phyloP scores from a whole-genome alignment of 257 asterid species.

The Verbascum thapsus region DNA sequence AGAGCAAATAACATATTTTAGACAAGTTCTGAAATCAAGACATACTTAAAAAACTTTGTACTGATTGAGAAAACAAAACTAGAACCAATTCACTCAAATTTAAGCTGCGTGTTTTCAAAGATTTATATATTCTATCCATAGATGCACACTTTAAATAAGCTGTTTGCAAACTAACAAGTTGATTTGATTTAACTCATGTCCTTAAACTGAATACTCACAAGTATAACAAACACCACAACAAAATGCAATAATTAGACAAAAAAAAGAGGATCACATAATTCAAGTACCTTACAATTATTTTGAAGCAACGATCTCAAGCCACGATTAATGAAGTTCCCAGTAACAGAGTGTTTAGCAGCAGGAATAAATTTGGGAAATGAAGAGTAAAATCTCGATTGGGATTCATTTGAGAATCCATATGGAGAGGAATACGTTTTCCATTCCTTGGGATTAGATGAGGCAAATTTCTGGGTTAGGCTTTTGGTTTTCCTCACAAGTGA shows the following conservation, averaged over 20 bases:
- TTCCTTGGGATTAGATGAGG: slow-evolving; percentile 37
- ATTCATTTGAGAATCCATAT: slow-evolving; percentile 27
- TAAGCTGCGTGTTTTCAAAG: no score
- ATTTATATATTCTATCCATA: no score
- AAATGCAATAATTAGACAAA: background rate
- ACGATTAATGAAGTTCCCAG: slow-evolving; percentile 36
- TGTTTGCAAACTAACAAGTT: no score
- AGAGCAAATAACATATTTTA: background rate
- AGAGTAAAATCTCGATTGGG: slow-evolving; percentile 47
- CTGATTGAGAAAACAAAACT: no score
- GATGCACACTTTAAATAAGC: no score
- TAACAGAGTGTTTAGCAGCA: slow-evolving; percentile 27
- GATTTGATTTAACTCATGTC: no score
- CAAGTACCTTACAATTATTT: slow-evolving; percentile 52
- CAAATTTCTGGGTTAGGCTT: slow-evolving; percentile 31
- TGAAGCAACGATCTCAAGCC: slow-evolving; percentile 60
- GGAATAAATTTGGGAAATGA: slow-evolving; percentile 41
- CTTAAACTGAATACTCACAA: background rate
- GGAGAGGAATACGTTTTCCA: slow-evolving; percentile 35
- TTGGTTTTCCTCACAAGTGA: slow-evolving; percentile 43
- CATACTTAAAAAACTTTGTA: no score
- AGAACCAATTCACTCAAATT: no score
- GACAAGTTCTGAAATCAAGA: no score
- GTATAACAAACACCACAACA: background rate
- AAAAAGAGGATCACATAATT: background rate